Conservation (phyloP, 202 grass and related monocot species). For the Eragrostis tef region DNA sequence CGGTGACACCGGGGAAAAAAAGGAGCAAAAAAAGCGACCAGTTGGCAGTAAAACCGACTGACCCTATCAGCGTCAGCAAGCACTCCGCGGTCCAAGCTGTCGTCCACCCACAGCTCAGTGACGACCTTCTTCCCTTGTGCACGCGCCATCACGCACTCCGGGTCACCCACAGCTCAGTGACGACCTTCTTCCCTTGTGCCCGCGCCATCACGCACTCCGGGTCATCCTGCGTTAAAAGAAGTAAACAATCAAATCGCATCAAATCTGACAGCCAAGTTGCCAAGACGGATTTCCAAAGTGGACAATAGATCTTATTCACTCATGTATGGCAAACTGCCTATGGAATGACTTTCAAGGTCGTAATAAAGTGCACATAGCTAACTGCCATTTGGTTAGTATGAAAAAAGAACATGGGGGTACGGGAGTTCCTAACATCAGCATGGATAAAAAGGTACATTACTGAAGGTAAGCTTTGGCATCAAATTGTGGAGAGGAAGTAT, state of each 20-base stretch:
- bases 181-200: conserved; percentile 65
- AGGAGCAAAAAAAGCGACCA: neutral
- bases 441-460: too few species aligned
- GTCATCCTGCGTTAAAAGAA: conserved; percentile 58
- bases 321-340: too few species aligned
- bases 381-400: too few species aligned
- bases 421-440: too few species aligned
- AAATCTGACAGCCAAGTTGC: neutral
- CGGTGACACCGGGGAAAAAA: neutral
- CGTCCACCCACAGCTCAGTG: conserved; percentile 73
- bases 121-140: conserved; percentile 69
- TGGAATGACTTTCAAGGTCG: too few species aligned
- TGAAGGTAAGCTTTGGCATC: too few species aligned
- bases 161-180: conserved; percentile 73
- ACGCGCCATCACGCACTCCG: conserved; percentile 66
- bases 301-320: too few species aligned
- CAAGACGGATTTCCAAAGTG: neutral
- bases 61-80: conserved; percentile 68
- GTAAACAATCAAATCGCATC: neutral
- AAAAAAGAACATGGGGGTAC: too few species aligned
- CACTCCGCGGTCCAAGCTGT: conserved; percentile 57
- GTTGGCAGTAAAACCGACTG: neutral
- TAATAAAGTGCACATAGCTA: too few species aligned
- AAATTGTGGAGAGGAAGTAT: too few species aligned
- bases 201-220: conserved; percentile 66